Percentiles rank a stretch among this genome's conserved stretches.
Evolutionary conservation across 495 filamentous ascomycete genomes (phyloP).

Genomic region (Trichoderma parareesei): DNA sequence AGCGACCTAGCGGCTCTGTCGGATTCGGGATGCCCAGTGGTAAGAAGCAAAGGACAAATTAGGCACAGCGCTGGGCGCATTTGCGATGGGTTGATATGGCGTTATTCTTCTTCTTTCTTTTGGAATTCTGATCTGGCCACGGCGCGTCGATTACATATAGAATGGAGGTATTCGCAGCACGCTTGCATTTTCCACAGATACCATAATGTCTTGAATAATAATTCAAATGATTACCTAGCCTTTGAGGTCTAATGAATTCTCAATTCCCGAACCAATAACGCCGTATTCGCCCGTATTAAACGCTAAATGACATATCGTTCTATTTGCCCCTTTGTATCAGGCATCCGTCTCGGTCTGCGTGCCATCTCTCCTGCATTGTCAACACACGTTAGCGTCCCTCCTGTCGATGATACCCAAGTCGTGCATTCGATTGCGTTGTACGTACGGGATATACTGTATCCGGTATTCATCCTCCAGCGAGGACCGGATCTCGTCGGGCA

Average conservation of each 20-base stretch:
- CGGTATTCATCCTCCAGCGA: conserved; percentile 59
- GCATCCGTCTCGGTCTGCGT: conserved; percentile 8
- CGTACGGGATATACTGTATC: conserved; percentile 61
- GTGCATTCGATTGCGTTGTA: conserved; percentile 24
- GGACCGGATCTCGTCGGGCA: conserved; percentile 55
- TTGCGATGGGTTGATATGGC: not conserved
- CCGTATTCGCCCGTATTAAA: not conserved
- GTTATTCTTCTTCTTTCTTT: conserved; percentile 12
- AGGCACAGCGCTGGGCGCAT: not conserved
- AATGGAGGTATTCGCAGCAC: not conserved
- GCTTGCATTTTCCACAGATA: not conserved
- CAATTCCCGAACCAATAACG: not conserved
- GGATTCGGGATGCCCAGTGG: conserved; percentile 27
- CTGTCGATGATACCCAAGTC: not conserved
- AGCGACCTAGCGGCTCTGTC: conserved; percentile 43
- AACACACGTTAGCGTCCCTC: not conserved
- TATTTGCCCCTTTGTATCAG: not conserved
- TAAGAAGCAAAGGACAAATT: conserved; percentile 33
- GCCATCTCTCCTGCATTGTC: conserved; percentile 10
- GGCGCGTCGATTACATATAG: not conserved
- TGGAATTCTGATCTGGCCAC: not conserved
- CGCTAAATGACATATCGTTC: not conserved
- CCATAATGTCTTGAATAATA: not conserved
- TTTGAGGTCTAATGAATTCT: not conserved
- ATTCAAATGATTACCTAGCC: not conserved